phyloP scores from a whole-genome alignment of 1,139 yeast genomes.

The Yueomyces sp. region DNA sequence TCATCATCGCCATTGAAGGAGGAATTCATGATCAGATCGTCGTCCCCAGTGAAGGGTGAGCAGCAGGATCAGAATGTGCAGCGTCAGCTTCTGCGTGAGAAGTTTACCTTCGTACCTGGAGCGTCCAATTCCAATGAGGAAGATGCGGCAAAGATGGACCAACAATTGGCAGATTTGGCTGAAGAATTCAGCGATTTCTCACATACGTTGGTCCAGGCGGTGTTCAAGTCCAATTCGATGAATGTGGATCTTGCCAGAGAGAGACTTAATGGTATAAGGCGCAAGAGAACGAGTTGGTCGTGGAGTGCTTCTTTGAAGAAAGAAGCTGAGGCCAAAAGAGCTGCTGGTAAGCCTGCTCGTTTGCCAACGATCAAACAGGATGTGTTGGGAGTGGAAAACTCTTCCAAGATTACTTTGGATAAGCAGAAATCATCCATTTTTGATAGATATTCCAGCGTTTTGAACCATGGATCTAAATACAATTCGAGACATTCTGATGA shows the following conservation, averaged over 20 bases:
- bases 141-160: slow-evolving; percentile 1
- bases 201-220: slow-evolving; percentile 43
- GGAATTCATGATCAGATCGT: slow-evolving; percentile 8
- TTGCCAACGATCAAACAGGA: slow-evolving; percentile 1
- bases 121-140: slow-evolving; percentile 2
- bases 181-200: slow-evolving; percentile 35
- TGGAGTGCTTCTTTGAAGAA: slow-evolving; percentile 7
- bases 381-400: slow-evolving; percentile 5
- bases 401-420: slow-evolving; percentile 47
- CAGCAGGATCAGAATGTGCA: not conserved
- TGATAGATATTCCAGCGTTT: slow-evolving; percentile 23
- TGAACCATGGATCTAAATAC: slow-evolving; percentile 9
- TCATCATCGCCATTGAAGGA: slow-evolving; percentile 28
- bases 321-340: slow-evolving; percentile 1
- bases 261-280: slow-evolving; percentile 29
- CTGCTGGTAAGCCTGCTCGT: not conserved
- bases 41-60: slow-evolving; percentile 18
- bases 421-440: slow-evolving; percentile 42
- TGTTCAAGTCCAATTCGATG: slow-evolving; percentile 47
- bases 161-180: slow-evolving; percentile 8
- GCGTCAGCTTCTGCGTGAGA: slow-evolving; percentile 10
- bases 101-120: slow-evolving; percentile 18
- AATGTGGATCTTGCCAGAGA: slow-evolving; percentile 42
- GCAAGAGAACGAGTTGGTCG: slow-evolving; percentile 20
- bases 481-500: slow-evolving; percentile 5